Conservation (phyloP, 202 grass and related monocot species). For the Tripidium arundinaceum region DNA sequence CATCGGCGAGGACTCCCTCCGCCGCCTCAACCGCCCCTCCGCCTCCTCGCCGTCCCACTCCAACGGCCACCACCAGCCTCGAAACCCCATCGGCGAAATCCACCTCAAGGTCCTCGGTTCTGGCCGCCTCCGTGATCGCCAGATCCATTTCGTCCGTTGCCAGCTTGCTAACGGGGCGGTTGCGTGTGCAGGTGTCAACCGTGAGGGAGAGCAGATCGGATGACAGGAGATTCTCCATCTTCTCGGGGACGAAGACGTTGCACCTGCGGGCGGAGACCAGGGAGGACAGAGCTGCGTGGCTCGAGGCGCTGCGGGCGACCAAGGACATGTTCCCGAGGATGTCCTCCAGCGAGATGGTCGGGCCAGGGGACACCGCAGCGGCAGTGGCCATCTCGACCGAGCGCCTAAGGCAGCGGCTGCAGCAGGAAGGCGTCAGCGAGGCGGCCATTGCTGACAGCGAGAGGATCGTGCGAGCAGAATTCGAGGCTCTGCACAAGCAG, state of each 20-base stretch:
- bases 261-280: constrained; percentile 82
- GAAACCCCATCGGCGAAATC: constrained; percentile 87
- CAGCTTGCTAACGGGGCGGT: constrained; percentile 11
- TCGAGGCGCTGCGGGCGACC: constrained; percentile 73
- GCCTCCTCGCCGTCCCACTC: constrained; percentile 25
- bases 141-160: constrained; percentile 41
- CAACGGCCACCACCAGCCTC: constrained; percentile 43
- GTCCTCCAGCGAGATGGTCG: constrained; percentile 81
- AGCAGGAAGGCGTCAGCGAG: constrained; percentile 65
- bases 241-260: constrained; percentile 84
- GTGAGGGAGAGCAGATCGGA: constrained; percentile 93
- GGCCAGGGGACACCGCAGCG: constrained; percentile 38
- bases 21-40: constrained; percentile 50
- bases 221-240: constrained; percentile 91
- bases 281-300: constrained; percentile 77
- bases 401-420: constrained; percentile 66
- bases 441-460: constrained; percentile 69
- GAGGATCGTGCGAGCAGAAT: constrained; percentile 71
- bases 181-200: constrained; percentile 72
- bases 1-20: constrained; percentile 84
- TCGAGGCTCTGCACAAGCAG: constrained; percentile 75
- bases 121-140: constrained; percentile 29
- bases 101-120: constrained; percentile 72
- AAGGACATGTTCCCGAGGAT: constrained; percentile 99
- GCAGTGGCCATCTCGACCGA: constrained; percentile 54